Percentiles rank a stretch among this genome's conserved stretches.
phyloP scores from a whole-genome alignment of 2,329 filamentous ascomycete species.

The Emmonsia crescens region DNA sequence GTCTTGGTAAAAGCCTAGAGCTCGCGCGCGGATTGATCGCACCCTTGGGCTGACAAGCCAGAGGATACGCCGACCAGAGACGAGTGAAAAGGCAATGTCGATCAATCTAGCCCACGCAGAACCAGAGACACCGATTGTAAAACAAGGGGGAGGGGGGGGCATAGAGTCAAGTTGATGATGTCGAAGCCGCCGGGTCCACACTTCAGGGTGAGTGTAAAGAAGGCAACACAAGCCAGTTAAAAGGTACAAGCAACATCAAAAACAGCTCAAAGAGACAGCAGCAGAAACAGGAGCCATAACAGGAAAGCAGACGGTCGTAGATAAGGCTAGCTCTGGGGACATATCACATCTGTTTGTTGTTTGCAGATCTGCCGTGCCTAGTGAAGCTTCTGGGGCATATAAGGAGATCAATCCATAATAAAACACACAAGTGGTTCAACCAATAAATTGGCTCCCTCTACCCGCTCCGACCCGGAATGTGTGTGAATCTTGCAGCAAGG shows the following conservation, averaged over 20 bases:
- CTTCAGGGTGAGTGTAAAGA: neutral
- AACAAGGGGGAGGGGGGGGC: neutral
- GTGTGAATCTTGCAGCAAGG: too few species aligned
- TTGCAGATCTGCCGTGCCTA: neutral
- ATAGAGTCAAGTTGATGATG: neutral
- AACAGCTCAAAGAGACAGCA: neutral
- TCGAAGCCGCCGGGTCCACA: neutral
- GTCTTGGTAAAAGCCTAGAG: neutral
- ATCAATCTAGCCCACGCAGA: neutral
- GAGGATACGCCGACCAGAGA: neutral
- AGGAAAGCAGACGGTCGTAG: neutral
- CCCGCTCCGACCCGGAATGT: too few species aligned
- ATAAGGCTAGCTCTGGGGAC: neutral
- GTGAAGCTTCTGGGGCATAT: neutral
- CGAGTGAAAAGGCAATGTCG: neutral
- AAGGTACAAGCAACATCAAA: neutral
- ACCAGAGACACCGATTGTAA: too few species aligned
- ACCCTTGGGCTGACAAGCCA: neutral
- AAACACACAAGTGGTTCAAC: neutral
- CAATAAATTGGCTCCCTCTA: neutral
- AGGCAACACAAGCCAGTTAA: neutral
- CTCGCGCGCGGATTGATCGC: neutral
- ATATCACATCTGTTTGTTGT: neutral
- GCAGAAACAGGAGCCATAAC: neutral
- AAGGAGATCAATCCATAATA: neutral